phyloP scores from a whole-genome alignment of 1,284 basidiomycete genomes.

The Ceratobasidium papillatum region DNA sequence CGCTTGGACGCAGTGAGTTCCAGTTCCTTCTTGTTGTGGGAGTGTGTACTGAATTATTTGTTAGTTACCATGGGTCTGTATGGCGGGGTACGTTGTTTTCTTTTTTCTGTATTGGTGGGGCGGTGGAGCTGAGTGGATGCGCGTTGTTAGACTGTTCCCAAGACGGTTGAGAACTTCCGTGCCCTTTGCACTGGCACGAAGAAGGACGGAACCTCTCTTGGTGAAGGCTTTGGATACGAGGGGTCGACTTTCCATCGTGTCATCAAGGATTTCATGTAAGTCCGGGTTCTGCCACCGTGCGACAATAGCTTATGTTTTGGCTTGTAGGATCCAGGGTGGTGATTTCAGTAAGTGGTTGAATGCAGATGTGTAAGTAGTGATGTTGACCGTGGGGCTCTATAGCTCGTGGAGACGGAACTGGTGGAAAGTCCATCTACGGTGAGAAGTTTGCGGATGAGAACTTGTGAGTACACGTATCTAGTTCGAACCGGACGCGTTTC shows the following conservation, averaged over 20 bases:
- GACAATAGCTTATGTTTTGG: slow-evolving; percentile 4
- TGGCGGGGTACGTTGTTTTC: slow-evolving; percentile 63
- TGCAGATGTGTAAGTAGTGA: neutral
- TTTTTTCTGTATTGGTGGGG: neutral
- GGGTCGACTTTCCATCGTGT: slow-evolving; percentile 75
- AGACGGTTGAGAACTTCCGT: slow-evolving; percentile 77
- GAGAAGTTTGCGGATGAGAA: slow-evolving; percentile 75
- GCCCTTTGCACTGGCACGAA: slow-evolving; percentile 75
- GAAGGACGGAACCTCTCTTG: slow-evolving; percentile 79
- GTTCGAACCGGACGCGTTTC: neutral
- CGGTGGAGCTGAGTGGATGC: slow-evolving; percentile 42
- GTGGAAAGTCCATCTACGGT: slow-evolving; percentile 70
- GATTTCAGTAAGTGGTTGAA: slow-evolving; percentile 64
- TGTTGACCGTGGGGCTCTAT: neutral
- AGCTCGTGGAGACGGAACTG: slow-evolving; percentile 67
- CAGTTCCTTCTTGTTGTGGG: slow-evolving; percentile 42
- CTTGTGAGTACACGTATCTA: slow-evolving; percentile 67
- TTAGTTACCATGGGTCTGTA: slow-evolving; percentile 85
- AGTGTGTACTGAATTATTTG: slow-evolving; percentile 14
- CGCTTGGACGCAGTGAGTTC: slow-evolving; percentile 78
- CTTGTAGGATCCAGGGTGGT: slow-evolving; percentile 68
- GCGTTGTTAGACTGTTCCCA: slow-evolving; percentile 73
- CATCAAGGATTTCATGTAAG: slow-evolving; percentile 74
- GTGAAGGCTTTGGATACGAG: slow-evolving; percentile 74
- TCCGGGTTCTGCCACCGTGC: slow-evolving; percentile 28